Conservation (phyloP, 108 stramenopile genomes). For the Cylindrotheca fusiformis region DNA sequence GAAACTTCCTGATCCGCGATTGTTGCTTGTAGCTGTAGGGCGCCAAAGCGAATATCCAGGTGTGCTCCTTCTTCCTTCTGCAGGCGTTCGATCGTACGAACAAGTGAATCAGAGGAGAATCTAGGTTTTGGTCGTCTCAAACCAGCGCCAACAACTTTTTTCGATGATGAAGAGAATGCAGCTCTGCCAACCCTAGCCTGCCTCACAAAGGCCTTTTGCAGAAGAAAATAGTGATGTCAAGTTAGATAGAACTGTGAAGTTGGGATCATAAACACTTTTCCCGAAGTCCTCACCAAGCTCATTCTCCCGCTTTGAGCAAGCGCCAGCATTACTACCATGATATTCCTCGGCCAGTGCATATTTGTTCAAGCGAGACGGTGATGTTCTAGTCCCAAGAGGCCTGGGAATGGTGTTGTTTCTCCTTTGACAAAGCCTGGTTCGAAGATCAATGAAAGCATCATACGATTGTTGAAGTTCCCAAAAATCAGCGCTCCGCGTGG, state of each 20-base stretch:
- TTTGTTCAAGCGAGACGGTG: too few species aligned
- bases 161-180: constrained; percentile 9
- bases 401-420: too few species aligned
- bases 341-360: constrained; percentile 27
- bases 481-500: too few species aligned
- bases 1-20: constrained; percentile 2
- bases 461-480: too few species aligned
- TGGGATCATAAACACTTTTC: background rate
- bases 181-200: constrained; percentile 3
- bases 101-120: constrained; percentile 25
- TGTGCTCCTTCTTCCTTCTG: constrained; percentile 33
- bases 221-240: background rate
- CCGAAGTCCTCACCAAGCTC: constrained; percentile 16
- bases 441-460: too few species aligned
- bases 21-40: constrained; percentile 13
- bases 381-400: too few species aligned
- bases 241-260: background rate
- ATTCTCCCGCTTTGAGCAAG: constrained; percentile 25
- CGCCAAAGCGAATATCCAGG: constrained; percentile 36
- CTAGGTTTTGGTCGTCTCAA: constrained; percentile 22
- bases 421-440: too few species aligned
- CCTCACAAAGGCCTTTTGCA: constrained; percentile 29
- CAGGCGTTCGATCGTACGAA: constrained; percentile 26
- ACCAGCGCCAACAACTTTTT: constrained; percentile 19
- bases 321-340: constrained; percentile 30